Evolutionary conservation across 805 yeast species (phyloP), one percentile per base, ranked within the genome.

Genomic region (Pichia insulana): DNA sequence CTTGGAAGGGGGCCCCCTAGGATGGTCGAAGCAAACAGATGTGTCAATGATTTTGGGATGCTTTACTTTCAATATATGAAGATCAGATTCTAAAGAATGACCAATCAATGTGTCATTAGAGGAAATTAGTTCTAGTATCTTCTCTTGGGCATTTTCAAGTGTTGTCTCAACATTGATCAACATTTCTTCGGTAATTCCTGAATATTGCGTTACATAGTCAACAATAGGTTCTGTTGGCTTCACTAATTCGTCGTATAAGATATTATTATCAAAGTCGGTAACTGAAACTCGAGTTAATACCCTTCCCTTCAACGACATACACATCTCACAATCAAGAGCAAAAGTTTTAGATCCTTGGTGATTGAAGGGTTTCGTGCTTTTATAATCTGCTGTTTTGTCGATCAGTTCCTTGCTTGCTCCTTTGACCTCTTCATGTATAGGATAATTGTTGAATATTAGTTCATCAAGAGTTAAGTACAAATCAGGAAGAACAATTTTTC

Each of bases 271-370:
- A 51, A 73, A 76, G 56, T 83, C 79, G 1, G 88, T 73, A 9
- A 92, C 50, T 2, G 96, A 83, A 0, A 85, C 76, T 41, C 97
- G 69, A 0, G 97, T 78, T 33, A 90, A 65, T 1, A 76, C 95
- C 34, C 71, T 69, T 0, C 87, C 88, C 1, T 54, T 48, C 0
- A 65, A 73, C 0, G 89, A 62, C 44, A 70, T 63, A 57, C 96
- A 87, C 87, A 90, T 92, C 62, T 90, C 98, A 67, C 98, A 92
- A 62, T 90, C 98, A 16, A 92, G 50, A 0, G 95, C 92, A 63
- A 76, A 86, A 0, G 83, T 75, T 43, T 70, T 78, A 0, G 83
- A 71, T 0, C 79, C 80, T 9, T 68, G 78, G 47, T 76, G 80
- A 1, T 71, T 74, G 46, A 76, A 73, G 1, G 55, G 42, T 12